A percentile compares a stretch with the other conserved stretches of the same genome.
phyloP scores from a whole-genome alignment of 495 filamentous ascomycete genomes.

The Neurospora hispaniola region DNA sequence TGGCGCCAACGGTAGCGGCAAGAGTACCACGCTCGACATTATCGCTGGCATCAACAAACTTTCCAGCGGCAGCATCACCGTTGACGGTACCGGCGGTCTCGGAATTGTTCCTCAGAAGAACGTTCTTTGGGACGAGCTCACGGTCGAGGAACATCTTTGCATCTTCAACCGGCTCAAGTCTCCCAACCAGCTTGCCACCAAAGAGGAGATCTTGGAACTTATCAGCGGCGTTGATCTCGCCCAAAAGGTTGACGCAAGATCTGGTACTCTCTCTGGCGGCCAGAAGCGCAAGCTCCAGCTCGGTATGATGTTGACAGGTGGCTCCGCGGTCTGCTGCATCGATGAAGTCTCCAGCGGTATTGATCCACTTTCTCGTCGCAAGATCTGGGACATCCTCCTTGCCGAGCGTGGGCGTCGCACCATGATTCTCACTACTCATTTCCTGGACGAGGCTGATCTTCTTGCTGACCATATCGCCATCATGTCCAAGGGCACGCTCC shows the following conservation, averaged over 20 bases:
- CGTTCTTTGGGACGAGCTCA: slow-evolving; percentile 77
- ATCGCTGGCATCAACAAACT: slow-evolving; percentile 69
- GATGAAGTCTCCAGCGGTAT: slow-evolving; percentile 80
- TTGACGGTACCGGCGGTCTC: slow-evolving; percentile 63
- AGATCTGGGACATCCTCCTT: slow-evolving; percentile 84
- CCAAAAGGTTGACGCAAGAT: slow-evolving; percentile 52
- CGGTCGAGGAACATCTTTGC: slow-evolving; percentile 66
- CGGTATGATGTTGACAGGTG: slow-evolving; percentile 87
- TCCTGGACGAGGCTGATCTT: slow-evolving; percentile 68
- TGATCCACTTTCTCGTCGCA: slow-evolving; percentile 68
- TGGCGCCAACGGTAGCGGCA: slow-evolving; percentile 79
- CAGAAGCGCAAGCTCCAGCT: slow-evolving; percentile 88
- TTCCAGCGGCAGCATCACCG: slow-evolving; percentile 57
- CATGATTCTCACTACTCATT: slow-evolving; percentile 78
- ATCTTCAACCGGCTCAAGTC: slow-evolving; percentile 75
- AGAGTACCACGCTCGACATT: slow-evolving; percentile 77
- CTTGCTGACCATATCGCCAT: slow-evolving; percentile 71
- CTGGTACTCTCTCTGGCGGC: slow-evolving; percentile 68
- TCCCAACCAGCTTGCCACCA: slow-evolving; percentile 37
- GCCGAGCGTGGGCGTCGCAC: slow-evolving; percentile 67
- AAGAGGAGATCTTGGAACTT: slow-evolving; percentile 46
- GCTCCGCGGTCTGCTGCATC: slow-evolving; percentile 73
- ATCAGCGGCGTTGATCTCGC: slow-evolving; percentile 58
- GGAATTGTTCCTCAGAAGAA: slow-evolving; percentile 86
- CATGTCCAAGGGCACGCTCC: slow-evolving; percentile 59